Conservation (phyloP, 116 monocot species). For the Trichopus zeylanicus region DNA sequence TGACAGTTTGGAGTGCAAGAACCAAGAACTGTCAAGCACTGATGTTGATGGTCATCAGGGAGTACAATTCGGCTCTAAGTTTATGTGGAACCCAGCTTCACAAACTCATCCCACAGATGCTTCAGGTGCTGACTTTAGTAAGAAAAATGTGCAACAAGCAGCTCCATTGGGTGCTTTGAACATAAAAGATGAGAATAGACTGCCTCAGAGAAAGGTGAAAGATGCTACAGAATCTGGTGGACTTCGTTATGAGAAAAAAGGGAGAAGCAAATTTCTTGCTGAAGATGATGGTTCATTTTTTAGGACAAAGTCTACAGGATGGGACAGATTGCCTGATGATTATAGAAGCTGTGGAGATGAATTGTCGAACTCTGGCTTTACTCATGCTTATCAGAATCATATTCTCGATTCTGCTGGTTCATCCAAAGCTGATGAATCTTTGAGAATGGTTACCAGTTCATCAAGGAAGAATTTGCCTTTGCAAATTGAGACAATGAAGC, state of each 20-base stretch:
- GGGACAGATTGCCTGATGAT: conserved; percentile 57
- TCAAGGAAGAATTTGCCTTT: conserved; percentile 28
- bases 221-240: conserved; percentile 1
- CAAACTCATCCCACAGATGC: conserved; percentile 3
- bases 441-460: conserved; percentile 10
- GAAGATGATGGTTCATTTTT: conserved; percentile 21
- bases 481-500: conserved; percentile 24
- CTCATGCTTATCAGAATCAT: conserved; percentile 3
- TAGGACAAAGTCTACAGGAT: conserved; percentile 54
- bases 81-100: conserved; percentile 6
- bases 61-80: conserved; percentile 4
- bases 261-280: not conserved
- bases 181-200: not conserved
- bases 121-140: conserved; percentile 20
- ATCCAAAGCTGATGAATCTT: conserved; percentile 5
- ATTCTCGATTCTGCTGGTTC: conserved; percentile 4
- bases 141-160: conserved; percentile 2
- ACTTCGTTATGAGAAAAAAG: not conserved
- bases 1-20: conserved; percentile 11
- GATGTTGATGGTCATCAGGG: conserved; percentile 4
- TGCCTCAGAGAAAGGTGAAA: not conserved
- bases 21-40: conserved; percentile 3
- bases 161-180: conserved; percentile 1
- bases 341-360: conserved; percentile 5
- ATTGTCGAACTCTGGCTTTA: conserved; percentile 11